Percentiles rank a stretch among this genome's conserved stretches.
Evolutionary conservation across 495 filamentous ascomycete genomes (phyloP).

Genomic region (Symbiotaphrina buchneri): DNA sequence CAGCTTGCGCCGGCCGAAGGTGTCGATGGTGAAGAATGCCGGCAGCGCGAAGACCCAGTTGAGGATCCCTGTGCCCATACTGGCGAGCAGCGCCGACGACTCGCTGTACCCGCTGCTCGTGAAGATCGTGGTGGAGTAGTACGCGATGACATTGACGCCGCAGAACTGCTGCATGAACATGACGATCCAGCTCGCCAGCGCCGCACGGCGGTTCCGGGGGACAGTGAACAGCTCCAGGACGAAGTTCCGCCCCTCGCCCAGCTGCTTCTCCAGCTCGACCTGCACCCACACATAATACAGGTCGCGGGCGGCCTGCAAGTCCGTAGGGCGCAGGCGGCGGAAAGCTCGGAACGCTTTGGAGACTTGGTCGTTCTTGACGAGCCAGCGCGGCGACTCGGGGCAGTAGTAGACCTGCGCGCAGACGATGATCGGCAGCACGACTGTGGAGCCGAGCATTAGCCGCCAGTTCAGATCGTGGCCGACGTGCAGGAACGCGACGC

Average conservation of each 20-base stretch:
- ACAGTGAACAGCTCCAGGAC: slow-evolving; percentile 48
- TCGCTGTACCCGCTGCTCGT: slow-evolving; percentile 23
- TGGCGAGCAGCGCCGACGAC: slow-evolving; percentile 35
- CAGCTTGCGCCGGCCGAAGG: slow-evolving; percentile 61
- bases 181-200: slow-evolving; percentile 49
- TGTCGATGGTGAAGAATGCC: slow-evolving; percentile 64
- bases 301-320: slow-evolving; percentile 61
- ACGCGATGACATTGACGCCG: slow-evolving; percentile 39
- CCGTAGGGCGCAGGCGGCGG: slow-evolving; percentile 38
- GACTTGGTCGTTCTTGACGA: slow-evolving; percentile 46
- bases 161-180: slow-evolving; percentile 69
- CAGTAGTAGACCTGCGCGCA: slow-evolving; percentile 46
- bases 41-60: slow-evolving; percentile 64
- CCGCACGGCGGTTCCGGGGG: slow-evolving; percentile 58
- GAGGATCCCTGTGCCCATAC: slow-evolving; percentile 55
- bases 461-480: slow-evolving; percentile 54
- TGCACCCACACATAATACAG: slow-evolving; percentile 61
- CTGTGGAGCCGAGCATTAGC: slow-evolving; percentile 61
- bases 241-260: slow-evolving; percentile 36
- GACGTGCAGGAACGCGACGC: slow-evolving; percentile 49
- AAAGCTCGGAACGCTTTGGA: slow-evolving; percentile 43
- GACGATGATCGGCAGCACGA: slow-evolving; percentile 51
- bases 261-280: slow-evolving; percentile 36
- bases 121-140: slow-evolving; percentile 31
- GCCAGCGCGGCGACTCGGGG: slow-evolving; percentile 62